These are phyloP conservation scores for Bromus sterilis DNA, from an alignment of 176 grass and related monocot genomes.

Conservation along the genomic window DNA sequence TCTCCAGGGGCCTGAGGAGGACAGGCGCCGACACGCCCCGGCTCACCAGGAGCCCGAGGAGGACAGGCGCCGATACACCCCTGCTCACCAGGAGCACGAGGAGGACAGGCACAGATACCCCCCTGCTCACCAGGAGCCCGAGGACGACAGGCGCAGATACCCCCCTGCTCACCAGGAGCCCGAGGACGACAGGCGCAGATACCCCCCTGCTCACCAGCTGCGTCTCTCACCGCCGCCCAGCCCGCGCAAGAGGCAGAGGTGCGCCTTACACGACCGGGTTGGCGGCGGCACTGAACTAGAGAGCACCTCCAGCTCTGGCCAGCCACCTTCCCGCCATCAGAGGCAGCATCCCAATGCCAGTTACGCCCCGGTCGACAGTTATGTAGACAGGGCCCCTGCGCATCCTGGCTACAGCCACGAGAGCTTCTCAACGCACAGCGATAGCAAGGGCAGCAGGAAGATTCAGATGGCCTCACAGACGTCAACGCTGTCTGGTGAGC, in stretches of 20 bases:
- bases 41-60: slow-evolving; percentile 14
- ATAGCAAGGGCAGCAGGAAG: slow-evolving; percentile 61
- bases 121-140: background rate
- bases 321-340: slow-evolving; percentile 1
- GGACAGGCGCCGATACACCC: background rate
- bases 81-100: slow-evolving; percentile 3
- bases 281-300: too few relatives aligned
- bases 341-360: slow-evolving; percentile 11
- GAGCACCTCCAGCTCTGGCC: slow-evolving; percentile 45
- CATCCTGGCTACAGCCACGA: slow-evolving; percentile 10
- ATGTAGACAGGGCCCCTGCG: slow-evolving; percentile 27
- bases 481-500: background rate
- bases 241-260: slow-evolving; percentile 24
- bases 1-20: slow-evolving; percentile 11
- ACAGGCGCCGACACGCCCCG: background rate
- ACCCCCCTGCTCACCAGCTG: background rate
- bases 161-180: background rate
- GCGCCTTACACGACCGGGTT: background rate
- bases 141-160: slow-evolving; percentile 21
- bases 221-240: background rate
- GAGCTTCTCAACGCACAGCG: slow-evolving; percentile 12
- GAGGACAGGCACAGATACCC: slow-evolving; percentile 1
- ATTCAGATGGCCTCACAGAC: slow-evolving; percentile 1
- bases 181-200: slow-evolving; percentile 11
- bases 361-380: slow-evolving; percentile 24